Percentiles rank a stretch among this genome's conserved stretches.
phyloP scores from a whole-genome alignment of 768 basidiomycete species.

The Cytidiella melzeri region DNA sequence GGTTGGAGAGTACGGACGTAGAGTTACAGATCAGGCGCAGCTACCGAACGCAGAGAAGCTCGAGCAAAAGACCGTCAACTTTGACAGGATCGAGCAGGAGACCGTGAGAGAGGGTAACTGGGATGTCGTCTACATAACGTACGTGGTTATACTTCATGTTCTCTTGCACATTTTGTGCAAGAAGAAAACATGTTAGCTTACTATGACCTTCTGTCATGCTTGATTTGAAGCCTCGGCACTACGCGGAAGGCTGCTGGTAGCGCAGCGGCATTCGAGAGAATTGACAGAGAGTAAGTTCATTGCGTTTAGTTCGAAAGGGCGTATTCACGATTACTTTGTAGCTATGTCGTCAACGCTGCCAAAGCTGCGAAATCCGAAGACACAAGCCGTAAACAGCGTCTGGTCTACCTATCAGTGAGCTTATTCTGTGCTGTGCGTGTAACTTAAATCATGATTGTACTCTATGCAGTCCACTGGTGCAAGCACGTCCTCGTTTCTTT shows the following conservation, averaged over 20 bases:
- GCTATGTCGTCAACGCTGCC: conserved; percentile 74
- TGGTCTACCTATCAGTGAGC: conserved; percentile 68
- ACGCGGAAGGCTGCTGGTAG: conserved; percentile 55
- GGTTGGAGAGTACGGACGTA: conserved; percentile 68
- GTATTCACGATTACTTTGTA: no score
- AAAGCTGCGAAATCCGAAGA: conserved; percentile 51
- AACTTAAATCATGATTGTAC: neutral
- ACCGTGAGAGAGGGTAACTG: conserved; percentile 51
- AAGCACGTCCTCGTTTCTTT: no score
- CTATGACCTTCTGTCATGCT: neutral
- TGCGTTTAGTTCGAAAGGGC: no score
- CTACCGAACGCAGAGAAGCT: conserved; percentile 45
- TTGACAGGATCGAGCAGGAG: conserved; percentile 53
- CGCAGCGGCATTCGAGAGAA: conserved; percentile 54
- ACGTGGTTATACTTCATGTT: conserved; percentile 19
- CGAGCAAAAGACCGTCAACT: conserved; percentile 61
- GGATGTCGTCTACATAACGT: conserved; percentile 75
- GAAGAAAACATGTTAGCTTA: no score
- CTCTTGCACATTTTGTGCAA: no score
- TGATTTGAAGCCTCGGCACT: conserved; percentile 51
- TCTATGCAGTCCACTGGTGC: conserved; percentile 40
- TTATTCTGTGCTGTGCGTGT: neutral
- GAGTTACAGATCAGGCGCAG: conserved; percentile 41
- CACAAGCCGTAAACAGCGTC: conserved; percentile 41
- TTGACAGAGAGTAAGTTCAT: conserved; percentile 60